These are phyloP conservation scores for Iris pallida DNA, from an alignment of 116 monocot genomes.

Conservation along the genomic window DNA sequence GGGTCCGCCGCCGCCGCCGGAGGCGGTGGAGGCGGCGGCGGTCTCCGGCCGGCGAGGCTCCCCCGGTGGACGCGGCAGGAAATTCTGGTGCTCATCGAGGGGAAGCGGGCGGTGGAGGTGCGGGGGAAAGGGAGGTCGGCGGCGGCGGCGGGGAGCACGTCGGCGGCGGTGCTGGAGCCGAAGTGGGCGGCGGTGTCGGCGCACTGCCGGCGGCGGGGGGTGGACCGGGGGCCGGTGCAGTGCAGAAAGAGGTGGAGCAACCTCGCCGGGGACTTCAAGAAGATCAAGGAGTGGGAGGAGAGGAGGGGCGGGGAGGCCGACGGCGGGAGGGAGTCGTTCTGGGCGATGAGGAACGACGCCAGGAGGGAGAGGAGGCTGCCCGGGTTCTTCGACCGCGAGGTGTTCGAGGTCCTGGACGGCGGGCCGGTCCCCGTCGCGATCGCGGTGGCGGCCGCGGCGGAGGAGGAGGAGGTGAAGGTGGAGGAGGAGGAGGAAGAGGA, in stretches of 20 bases:
- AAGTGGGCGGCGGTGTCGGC: conserved; percentile 96
- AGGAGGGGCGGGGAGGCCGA: neutral
- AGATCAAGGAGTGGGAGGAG: conserved; percentile 91
- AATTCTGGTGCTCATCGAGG: conserved; percentile 89
- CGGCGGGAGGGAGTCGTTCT: conserved; percentile 53
- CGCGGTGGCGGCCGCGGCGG: conserved; percentile 19
- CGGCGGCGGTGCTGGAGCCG: conserved; percentile 44
- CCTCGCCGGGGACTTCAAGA: conserved; percentile 89
- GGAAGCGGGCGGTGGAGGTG: conserved; percentile 79
- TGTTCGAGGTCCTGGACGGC: conserved; percentile 83
- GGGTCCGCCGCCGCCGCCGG: neutral
- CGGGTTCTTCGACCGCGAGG: conserved; percentile 93
- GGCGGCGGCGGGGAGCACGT: conserved; percentile 8
- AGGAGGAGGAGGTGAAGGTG: conserved; percentile 17
- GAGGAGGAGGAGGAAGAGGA: neutral
- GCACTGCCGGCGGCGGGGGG: conserved; percentile 79
- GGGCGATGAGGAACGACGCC: conserved; percentile 85
- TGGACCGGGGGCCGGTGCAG: conserved; percentile 88
- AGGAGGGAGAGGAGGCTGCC: conserved; percentile 84
- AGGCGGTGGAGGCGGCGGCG: conserved; percentile 1
- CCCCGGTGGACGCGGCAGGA: conserved; percentile 99
- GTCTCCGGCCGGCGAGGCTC: conserved; percentile 46
- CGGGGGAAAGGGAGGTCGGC: conserved; percentile 33
- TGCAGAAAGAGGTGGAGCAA: conserved; percentile 99
- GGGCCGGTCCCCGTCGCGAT: conserved; percentile 6